Evolutionary conservation across 2,329 filamentous ascomycete genomes (phyloP), one percentile per base, ranked within the genome.

Genomic region (Ophiocordyceps australis): DNA sequence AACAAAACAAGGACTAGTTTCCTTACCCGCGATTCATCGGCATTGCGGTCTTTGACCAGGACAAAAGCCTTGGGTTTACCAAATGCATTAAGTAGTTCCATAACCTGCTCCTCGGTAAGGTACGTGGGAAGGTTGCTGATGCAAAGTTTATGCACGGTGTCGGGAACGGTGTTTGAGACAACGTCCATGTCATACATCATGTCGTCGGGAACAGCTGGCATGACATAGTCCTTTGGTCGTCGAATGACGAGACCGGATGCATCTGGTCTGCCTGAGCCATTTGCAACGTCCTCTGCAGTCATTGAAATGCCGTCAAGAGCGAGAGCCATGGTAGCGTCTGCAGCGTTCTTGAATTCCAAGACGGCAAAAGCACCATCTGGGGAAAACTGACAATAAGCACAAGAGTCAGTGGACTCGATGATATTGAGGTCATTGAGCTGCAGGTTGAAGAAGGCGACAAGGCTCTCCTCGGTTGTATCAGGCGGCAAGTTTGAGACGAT

Each of bases 361-460:
- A 95, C 65, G 8, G 83, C 86, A 50, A 92, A 94, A 2, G 67
- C 64, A 28, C 64, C 60, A 46, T 92, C 81, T 31, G 73, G 70
- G 14, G 83, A 77, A 29, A 95, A 62, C 39, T 93, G 80, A 20
- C 77, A 81, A 7, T 76, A 74, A 27, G 81, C 62, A 45, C 89
- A 95, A 19, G 86, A 85, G 40, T 95, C 85, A 24, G 68, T 65
- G 35, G 70, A 74, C 36, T 82, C 74, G 27, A 92, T 71, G 19
- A 94, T 77, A 41, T 98, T 99, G 24, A 98, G 59, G n/a, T 85
- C 83, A 41, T 98, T 95, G 26, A 99, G 66, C 48, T 95, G 85
- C 14, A 93, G 62, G 43, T 98, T 98, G 64, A 98, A 94, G 55
- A 94, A 98, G 14, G 72, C 65, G 32, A 76, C 56, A 21, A 98